A percentile compares a stretch with the other conserved stretches of the same genome.
phyloP scores from a whole-genome alignment of 306 rosid genomes.

The Herpetospermum pedunculosum region DNA sequence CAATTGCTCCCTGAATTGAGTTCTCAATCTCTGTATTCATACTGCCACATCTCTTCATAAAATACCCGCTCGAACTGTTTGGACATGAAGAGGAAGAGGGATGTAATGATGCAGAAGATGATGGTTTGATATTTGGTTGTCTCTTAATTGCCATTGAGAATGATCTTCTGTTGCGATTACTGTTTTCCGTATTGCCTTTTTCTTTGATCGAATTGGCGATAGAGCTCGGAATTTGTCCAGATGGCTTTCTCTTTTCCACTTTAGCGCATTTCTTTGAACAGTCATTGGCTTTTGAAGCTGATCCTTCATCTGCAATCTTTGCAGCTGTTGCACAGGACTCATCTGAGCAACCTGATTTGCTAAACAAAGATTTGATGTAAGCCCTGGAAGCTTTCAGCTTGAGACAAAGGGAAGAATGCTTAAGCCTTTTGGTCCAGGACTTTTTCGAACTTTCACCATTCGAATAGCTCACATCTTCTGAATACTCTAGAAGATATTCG shows the following conservation, averaged over 20 bases:
- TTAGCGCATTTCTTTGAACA: conserved; percentile 27
- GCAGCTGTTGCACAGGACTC: conserved; percentile 57
- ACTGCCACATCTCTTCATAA: conserved; percentile 72
- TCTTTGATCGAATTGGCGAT: conserved; percentile 27
- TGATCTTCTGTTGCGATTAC: conserved; percentile 59
- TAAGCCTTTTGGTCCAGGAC: conserved; percentile 77
- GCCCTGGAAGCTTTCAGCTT: conserved; percentile 82
- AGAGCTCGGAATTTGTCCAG: conserved; percentile 42
- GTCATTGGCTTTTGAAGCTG: conserved; percentile 49
- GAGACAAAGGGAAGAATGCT: conserved; percentile 53
- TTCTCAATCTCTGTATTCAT: conserved; percentile 65
- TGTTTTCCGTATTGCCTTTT: conserved; percentile 25
- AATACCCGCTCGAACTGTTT: conserved; percentile 30
- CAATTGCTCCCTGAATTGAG: conserved; percentile 95
- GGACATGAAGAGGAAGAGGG: conserved; percentile 37
- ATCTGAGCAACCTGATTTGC: conserved; percentile 67
- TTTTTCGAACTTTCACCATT: conserved; percentile 35
- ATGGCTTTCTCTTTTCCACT: conserved; percentile 36
- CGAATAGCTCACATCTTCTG: conserved; percentile 21
- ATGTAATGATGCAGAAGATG: conserved; percentile 20
- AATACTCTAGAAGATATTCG: conserved; percentile 36
- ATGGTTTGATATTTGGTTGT: conserved; percentile 23
- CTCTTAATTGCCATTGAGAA: conserved; percentile 61
- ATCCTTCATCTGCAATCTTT: conserved; percentile 56
- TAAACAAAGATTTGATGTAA: conserved; percentile 72